Conservation (phyloP, 2,329 filamentous ascomycete genomes). For the Colletotrichum tanaceti region DNA sequence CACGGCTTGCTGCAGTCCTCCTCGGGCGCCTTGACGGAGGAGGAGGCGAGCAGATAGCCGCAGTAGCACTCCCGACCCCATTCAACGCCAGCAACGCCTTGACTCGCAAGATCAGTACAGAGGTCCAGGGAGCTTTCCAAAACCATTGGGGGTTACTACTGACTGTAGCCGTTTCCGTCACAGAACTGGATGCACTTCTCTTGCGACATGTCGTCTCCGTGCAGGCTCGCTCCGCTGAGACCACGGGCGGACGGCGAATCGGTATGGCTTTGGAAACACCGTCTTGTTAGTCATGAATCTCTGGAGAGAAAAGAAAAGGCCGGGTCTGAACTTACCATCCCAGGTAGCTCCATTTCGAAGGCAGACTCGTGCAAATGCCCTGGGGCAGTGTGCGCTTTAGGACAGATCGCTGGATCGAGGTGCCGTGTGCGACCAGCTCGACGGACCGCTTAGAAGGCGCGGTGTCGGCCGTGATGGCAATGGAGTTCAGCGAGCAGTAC, state of each 20-base stretch:
- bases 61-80: conserved; percentile 66
- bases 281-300: too few relatives aligned
- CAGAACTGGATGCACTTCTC: conserved; percentile 61
- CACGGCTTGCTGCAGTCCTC: conserved; percentile 69
- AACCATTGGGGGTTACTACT: neutral
- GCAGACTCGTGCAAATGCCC: conserved; percentile 15
- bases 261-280: too few relatives aligned
- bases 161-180: conserved; percentile 53
- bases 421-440: neutral
- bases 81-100: conserved; percentile 56
- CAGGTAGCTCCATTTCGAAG: conserved; percentile 4
- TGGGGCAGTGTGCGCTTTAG: neutral
- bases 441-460: neutral
- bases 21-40: conserved; percentile 56
- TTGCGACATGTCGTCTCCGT: conserved; percentile 4
- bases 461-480: neutral
- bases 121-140: neutral
- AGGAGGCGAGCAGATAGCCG: conserved; percentile 61
- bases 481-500: neutral
- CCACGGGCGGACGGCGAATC: neutral
- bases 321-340: too few relatives aligned
- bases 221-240: neutral
- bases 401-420: neutral
- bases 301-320: too few relatives aligned
- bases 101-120: neutral